Evolutionary conservation across 2,329 filamentous ascomycete genomes (phyloP).

Genomic region (Monascus ruber): DNA sequence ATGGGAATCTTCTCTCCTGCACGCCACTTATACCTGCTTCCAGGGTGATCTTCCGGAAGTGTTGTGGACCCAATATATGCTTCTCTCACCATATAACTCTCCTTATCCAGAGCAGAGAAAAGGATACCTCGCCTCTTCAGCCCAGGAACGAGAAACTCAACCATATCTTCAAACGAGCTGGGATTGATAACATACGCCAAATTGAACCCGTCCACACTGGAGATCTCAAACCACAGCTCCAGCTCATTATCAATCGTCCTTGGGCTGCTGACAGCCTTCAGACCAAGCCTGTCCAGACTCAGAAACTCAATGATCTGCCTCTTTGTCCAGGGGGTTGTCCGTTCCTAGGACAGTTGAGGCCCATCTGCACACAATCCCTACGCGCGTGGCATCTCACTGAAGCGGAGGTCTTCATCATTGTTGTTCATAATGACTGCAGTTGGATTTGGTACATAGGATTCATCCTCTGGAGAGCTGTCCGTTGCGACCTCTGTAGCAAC

Average conservation of each 20-base stretch:
- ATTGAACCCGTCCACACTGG: conserved; percentile 26
- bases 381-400: conserved; percentile 30
- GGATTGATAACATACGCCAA: conserved; percentile 23
- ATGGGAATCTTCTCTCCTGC: conserved; percentile 21
- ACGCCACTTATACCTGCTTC: conserved; percentile 25
- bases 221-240: conserved; percentile 25
- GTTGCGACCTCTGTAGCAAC: no score
- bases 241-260: conserved; percentile 27
- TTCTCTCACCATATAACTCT: conserved; percentile 28
- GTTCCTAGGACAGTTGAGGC: conserved; percentile 32
- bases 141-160: conserved; percentile 21
- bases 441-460: no score
- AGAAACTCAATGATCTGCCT: conserved; percentile 23
- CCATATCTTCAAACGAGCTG: conserved; percentile 26
- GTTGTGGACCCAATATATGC: conserved; percentile 18
- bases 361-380: conserved; percentile 36
- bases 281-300: conserved; percentile 22
- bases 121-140: conserved; percentile 25
- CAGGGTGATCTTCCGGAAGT: conserved; percentile 23
- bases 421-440: no score
- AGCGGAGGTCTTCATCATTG: conserved; percentile 37
- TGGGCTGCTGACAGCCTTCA: conserved; percentile 25
- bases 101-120: conserved; percentile 24
- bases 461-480: no score
- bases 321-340: conserved; percentile 28